Percentiles rank a stretch among this genome's conserved stretches.
These are phyloP conservation scores for Botryosphaeria agaves DNA, from an alignment of 2,329 filamentous ascomycete genomes.

Conservation along the genomic window DNA sequence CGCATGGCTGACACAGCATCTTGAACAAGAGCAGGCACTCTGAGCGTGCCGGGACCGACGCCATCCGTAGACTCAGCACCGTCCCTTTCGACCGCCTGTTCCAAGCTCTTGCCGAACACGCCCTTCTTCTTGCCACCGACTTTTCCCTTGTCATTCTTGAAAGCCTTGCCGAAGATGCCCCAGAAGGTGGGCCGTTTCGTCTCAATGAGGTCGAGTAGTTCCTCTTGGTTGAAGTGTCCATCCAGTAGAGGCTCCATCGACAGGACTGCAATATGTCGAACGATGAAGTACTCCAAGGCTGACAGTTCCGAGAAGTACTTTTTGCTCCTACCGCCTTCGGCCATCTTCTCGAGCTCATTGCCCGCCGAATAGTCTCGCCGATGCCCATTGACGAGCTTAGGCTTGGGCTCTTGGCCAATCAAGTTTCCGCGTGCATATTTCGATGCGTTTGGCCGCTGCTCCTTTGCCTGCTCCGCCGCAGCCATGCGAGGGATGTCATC, in stretches of 20 bases:
- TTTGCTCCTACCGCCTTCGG: conserved; percentile 43
- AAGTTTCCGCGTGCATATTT: conserved; percentile 55
- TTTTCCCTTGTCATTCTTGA: conserved; percentile 70
- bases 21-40: conserved; percentile 87
- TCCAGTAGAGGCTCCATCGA: conserved; percentile 89
- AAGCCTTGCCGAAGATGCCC: conserved; percentile 95
- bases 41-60: conserved; percentile 76
- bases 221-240: conserved; percentile 80
- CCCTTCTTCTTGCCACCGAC: conserved; percentile 83
- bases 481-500: conserved; percentile 96
- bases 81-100: conserved; percentile 78
- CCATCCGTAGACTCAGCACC: conserved; percentile 96
- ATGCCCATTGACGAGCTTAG: conserved; percentile 52
- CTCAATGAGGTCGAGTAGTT: conserved; percentile 83
- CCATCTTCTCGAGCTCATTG: conserved; percentile 30
- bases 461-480: conserved; percentile 83
- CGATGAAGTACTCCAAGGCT: conserved; percentile 91
- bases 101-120: conserved; percentile 78
- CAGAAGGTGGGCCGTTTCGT: conserved; percentile 88
- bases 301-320: conserved; percentile 95
- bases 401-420: conserved; percentile 47
- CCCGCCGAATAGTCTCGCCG: conserved; percentile 47
- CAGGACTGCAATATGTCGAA: conserved; percentile 83
- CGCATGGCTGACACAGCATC: conserved; percentile 89
- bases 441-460: conserved; percentile 69